Evolutionary conservation across 2,329 filamentous ascomycete species (phyloP).

Genomic region (Chaetomiaceae sp.): DNA sequence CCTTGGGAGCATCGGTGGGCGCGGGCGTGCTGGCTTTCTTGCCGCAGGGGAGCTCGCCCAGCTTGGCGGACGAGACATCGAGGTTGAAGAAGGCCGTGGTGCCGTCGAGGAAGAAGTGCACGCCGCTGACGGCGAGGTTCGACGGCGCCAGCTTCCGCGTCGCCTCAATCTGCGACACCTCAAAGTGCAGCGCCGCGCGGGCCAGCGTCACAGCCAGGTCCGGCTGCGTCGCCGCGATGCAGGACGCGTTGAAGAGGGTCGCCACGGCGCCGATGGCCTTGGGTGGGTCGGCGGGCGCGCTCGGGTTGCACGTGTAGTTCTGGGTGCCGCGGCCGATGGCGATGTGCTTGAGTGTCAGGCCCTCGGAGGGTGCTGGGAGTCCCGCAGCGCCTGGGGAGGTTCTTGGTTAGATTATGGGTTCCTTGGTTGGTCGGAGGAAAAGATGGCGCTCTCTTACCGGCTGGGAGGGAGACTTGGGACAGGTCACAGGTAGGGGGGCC

Average conservation of each 20-base stretch:
- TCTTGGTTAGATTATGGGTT: background rate
- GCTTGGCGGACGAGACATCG: slow-evolving; percentile 48
- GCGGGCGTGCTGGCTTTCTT: slow-evolving; percentile 60
- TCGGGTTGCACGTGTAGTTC: slow-evolving; percentile 81
- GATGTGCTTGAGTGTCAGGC: slow-evolving; percentile 67
- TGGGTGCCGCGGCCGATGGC: slow-evolving; percentile 84
- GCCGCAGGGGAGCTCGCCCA: slow-evolving; percentile 58
- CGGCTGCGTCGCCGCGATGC: slow-evolving; percentile 66
- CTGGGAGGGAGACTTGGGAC: slow-evolving; percentile 47
- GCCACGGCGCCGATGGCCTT: slow-evolving; percentile 69
- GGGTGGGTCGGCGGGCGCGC: slow-evolving; percentile 57
- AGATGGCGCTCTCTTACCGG: slow-evolving; percentile 35
- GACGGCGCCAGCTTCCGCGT: slow-evolving; percentile 46
- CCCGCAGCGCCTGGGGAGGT: slow-evolving; percentile 17
- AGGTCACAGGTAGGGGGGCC: slow-evolving; percentile 49
- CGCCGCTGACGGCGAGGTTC: slow-evolving; percentile 62
- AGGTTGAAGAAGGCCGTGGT: slow-evolving; percentile 79
- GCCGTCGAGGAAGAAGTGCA: slow-evolving; percentile 72
- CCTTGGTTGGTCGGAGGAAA: too few species aligned
- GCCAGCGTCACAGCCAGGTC: slow-evolving; percentile 62
- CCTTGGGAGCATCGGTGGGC: slow-evolving; percentile 55
- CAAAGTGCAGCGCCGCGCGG: slow-evolving; percentile 62
- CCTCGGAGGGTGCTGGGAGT: slow-evolving; percentile 56
- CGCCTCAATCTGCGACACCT: slow-evolving; percentile 40
- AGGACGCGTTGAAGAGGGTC: slow-evolving; percentile 82